Evolutionary conservation across 208 protist species (phyloP).

Genomic region (Tetramitus jugosus): DNA sequence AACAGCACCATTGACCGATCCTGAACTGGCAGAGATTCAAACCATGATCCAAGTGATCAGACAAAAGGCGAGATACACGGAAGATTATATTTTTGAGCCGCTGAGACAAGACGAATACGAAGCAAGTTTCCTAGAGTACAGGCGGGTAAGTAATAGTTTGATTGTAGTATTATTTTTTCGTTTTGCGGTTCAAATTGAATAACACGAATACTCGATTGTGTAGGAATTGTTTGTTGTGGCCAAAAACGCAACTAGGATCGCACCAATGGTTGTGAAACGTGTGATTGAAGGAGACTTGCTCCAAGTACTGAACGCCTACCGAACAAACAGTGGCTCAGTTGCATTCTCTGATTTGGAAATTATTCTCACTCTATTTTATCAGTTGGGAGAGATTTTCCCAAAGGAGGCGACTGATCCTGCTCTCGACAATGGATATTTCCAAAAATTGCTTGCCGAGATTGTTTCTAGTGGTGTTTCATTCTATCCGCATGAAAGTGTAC

Average conservation of each 20-base stretch:
- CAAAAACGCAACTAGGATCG: neutral
- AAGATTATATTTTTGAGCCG: conserved; percentile 10
- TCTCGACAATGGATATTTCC: neutral
- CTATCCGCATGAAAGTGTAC: neutral
- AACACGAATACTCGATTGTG: too few relatives aligned
- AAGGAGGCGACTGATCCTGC: neutral
- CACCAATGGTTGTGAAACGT: neutral
- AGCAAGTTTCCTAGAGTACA: neutral
- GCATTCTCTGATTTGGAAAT: neutral
- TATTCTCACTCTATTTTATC: neutral
- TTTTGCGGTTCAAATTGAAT: too few relatives aligned
- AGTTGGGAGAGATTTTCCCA: neutral
- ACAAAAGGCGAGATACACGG: neutral
- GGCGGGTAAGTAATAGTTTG: neutral
- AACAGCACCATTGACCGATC: neutral
- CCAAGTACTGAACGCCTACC: neutral
- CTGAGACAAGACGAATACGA: neutral
- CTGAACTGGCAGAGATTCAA: neutral
- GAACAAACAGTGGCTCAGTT: neutral
- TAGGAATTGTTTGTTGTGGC: neutral
- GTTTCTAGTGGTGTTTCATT: neutral
- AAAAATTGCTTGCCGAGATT: neutral
- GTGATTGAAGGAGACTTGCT: neutral
- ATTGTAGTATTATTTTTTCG: too few relatives aligned
- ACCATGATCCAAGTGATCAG: neutral